These are phyloP conservation scores for Antrodiella citrinella DNA, from an alignment of 768 basidiomycete species.

Conservation along the genomic window DNA sequence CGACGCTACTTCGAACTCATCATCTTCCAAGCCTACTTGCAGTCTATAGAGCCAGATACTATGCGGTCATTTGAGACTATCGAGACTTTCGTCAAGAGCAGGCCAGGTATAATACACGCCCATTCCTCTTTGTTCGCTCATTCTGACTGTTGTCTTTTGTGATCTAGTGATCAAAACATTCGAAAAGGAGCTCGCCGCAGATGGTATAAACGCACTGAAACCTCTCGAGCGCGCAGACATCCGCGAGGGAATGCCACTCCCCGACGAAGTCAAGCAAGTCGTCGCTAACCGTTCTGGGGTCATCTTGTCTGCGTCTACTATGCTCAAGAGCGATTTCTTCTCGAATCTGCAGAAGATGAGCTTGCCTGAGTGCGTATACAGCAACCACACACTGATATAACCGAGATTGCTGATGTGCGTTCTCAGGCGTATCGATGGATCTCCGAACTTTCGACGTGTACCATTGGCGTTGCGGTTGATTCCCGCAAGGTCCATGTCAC, in stretches of 20 bases:
- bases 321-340: conserved; percentile 95
- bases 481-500: conserved; percentile 19
- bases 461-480: conserved; percentile 47
- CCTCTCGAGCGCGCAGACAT: conserved; percentile 71
- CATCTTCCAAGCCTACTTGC: conserved; percentile 85
- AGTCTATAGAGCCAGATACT: conserved; percentile 75
- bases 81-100: conserved; percentile 72
- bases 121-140: conserved; percentile 55
- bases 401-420: too few species aligned
- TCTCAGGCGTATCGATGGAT: conserved; percentile 77
- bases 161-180: conserved; percentile 88
- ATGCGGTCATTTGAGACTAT: conserved; percentile 67
- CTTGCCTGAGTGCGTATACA: conserved; percentile 68
- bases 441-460: conserved; percentile 86
- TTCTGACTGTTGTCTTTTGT: too few species aligned
- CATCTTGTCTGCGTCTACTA: conserved; percentile 85
- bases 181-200: conserved; percentile 76
- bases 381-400: too few species aligned
- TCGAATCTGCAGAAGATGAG: conserved; percentile 94
- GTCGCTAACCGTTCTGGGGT: conserved; percentile 79
- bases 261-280: conserved; percentile 85
- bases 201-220: conserved; percentile 72
- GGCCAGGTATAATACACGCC: conserved; percentile 54
- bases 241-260: conserved; percentile 64
- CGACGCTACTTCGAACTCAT: conserved; percentile 81